Percentiles rank a stretch among this genome's conserved stretches.
phyloP scores from a whole-genome alignment of 1,139 yeast species.

The Zygoascus sp. region DNA sequence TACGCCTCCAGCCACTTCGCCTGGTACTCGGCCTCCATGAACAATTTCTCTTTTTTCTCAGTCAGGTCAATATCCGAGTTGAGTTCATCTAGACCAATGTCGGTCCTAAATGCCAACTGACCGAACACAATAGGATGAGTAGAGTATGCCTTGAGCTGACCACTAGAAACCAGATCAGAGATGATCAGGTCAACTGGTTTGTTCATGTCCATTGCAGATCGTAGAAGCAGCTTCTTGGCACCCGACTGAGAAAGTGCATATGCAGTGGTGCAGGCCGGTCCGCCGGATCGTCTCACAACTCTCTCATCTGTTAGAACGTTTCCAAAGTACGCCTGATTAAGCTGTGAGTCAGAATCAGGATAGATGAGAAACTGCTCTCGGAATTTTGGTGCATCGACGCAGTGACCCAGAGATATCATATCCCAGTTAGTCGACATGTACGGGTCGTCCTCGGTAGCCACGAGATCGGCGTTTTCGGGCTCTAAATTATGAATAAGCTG shows the following conservation, averaged over 20 bases:
- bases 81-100: conserved; percentile 18
- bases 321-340: conserved; percentile 8
- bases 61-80: conserved; percentile 18
- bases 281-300: conserved; percentile 13
- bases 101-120: conserved; percentile 19
- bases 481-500: conserved; percentile 8
- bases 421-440: conserved; percentile 15
- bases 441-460: conserved; percentile 13
- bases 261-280: conserved; percentile 21
- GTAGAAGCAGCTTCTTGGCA: conserved; percentile 19
- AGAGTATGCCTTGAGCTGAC: conserved; percentile 16
- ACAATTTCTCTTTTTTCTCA: neutral
- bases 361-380: conserved; percentile 10
- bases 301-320: conserved; percentile 12
- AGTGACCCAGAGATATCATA: conserved; percentile 15
- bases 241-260: conserved; percentile 21
- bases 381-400: conserved; percentile 9
- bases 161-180: conserved; percentile 13
- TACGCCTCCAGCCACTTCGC: conserved; percentile 9
- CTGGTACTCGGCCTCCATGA: neutral
- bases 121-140: conserved; percentile 19
- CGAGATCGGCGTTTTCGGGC: neutral
- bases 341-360: conserved; percentile 17
- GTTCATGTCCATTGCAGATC: conserved; percentile 18
- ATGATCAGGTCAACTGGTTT: conserved; percentile 21